A percentile compares a stretch with the other conserved stretches of the same genome.
These are phyloP conservation scores for Neofusicoccum sp. DNA, from an alignment of 2,329 filamentous ascomycete species.

Conservation along the genomic window DNA sequence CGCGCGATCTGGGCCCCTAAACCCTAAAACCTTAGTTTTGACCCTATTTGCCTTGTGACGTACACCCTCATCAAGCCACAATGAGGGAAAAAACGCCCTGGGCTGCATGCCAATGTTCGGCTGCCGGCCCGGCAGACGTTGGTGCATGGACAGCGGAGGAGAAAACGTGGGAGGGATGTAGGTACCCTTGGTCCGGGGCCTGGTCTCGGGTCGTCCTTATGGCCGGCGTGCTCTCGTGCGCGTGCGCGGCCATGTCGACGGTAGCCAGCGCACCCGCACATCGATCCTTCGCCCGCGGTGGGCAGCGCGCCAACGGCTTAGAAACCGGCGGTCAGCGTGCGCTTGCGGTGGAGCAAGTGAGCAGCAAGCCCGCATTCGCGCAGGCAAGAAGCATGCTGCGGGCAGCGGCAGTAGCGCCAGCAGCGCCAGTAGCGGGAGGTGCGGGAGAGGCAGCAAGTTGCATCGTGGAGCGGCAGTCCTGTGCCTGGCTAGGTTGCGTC, in stretches of 20 bases:
- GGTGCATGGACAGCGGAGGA: not conserved
- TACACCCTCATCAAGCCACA: too few species aligned
- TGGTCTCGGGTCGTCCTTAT: too few species aligned
- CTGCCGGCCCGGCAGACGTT: too few species aligned
- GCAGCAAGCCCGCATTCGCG: not conserved
- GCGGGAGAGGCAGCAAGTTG: not conserved
- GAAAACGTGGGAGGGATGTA: too few species aligned
- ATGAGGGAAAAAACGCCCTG: not conserved
- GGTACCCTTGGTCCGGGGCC: too few species aligned
- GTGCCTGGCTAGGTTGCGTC: not conserved
- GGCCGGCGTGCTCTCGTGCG: too few species aligned
- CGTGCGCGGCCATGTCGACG: too few species aligned
- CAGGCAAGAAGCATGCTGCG: not conserved
- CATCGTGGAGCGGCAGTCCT: not conserved
- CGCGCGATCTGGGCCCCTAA: not conserved
- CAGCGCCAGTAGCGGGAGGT: not conserved
- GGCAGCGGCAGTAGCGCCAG: not conserved
- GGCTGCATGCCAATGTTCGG: too few species aligned
- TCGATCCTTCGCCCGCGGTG: too few species aligned
- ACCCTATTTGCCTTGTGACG: not conserved
- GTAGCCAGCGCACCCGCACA: not conserved
- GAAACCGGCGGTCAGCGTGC: slow-evolving; percentile 7
- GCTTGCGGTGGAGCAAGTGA: not conserved
- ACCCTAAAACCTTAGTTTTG: slow-evolving; percentile 1
- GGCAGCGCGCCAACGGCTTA: too few species aligned